phyloP scores from a whole-genome alignment of 2,329 filamentous ascomycete genomes.

The Zelopaecilomyces penicillatus region DNA sequence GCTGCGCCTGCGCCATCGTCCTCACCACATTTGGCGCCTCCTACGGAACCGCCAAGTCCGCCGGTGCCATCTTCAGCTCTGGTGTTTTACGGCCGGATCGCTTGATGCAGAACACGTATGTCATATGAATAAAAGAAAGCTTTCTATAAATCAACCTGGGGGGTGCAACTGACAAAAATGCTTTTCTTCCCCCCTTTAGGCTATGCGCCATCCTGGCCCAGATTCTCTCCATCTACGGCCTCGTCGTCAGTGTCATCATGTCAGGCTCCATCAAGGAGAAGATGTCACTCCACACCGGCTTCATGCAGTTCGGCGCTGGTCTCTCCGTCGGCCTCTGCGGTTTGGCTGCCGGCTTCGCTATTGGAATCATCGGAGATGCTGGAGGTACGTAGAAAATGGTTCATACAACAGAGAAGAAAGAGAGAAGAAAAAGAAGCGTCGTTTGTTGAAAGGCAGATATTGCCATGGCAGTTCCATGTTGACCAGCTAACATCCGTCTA shows the following conservation, averaged over 20 bases:
- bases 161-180: no score
- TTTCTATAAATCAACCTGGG: no score
- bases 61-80: constrained; percentile 97
- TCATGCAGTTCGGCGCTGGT: constrained; percentile 80
- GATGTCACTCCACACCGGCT: constrained; percentile 68
- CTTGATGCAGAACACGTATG: not conserved
- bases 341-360: constrained; percentile 78
- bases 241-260: constrained; percentile 1
- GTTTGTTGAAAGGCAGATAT: no score
- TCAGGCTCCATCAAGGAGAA: constrained; percentile 47
- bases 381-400: constrained; percentile 36
- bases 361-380: constrained; percentile 81
- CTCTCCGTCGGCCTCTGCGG: constrained; percentile 74
- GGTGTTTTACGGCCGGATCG: constrained; percentile 88
- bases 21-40: constrained; percentile 96
- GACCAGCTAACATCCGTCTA: not conserved
- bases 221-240: constrained; percentile 27
- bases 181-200: constrained; percentile 7
- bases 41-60: constrained; percentile 98
- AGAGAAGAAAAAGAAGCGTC: no score
- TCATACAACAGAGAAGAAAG: no score
- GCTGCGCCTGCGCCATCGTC: constrained; percentile 92
- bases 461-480: no score
- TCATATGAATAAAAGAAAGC: not conserved
- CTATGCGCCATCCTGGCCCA: constrained; percentile 40